phyloP scores from a whole-genome alignment of 495 filamentous ascomycete species.

The Penicillium egyptiacum region DNA sequence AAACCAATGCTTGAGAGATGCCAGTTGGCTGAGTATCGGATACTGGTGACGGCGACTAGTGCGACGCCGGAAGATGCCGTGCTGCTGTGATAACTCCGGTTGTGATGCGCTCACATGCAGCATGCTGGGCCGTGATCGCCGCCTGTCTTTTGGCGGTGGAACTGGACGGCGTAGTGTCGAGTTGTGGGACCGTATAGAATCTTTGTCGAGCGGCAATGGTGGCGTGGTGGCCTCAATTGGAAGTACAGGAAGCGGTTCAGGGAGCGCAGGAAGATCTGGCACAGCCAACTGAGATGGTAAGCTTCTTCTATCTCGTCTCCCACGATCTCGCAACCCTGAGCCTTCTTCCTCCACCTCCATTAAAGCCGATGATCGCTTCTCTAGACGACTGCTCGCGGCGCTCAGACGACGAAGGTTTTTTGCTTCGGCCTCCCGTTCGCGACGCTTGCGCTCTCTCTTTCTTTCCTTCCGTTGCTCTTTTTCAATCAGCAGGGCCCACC shows the following conservation, averaged over 20 bases:
- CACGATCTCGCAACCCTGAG: conserved; percentile 41
- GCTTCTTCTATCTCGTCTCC: conserved; percentile 58
- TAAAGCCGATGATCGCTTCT: conserved; percentile 70
- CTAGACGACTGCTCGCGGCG: conserved; percentile 79
- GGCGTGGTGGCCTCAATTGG: conserved; percentile 49
- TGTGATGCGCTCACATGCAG: conserved; percentile 77
- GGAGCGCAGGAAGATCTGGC: conserved; percentile 72
- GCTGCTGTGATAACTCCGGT: conserved; percentile 58
- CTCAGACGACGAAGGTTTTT: conserved; percentile 79
- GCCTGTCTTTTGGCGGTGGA: conserved; percentile 81
- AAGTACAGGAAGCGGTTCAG: conserved; percentile 51
- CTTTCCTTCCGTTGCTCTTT: conserved; percentile 91
- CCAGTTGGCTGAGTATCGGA: conserved; percentile 72
- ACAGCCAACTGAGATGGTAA: conserved; percentile 50
- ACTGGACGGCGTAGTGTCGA: conserved; percentile 71
- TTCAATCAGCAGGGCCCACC: conserved; percentile 94
- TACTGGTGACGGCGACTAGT: conserved; percentile 62
- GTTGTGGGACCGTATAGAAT: conserved; percentile 66
- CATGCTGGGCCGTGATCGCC: conserved; percentile 71
- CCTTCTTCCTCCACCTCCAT: conserved; percentile 75
- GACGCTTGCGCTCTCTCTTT: conserved; percentile 80
- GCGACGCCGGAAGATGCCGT: conserved; percentile 55
- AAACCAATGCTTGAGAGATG: conserved; percentile 87
- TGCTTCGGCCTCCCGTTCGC: conserved; percentile 77
- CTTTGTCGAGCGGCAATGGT: conserved; percentile 72